Conservation (phyloP, 176 grass and related monocot species). For the Cocos nucifera region DNA sequence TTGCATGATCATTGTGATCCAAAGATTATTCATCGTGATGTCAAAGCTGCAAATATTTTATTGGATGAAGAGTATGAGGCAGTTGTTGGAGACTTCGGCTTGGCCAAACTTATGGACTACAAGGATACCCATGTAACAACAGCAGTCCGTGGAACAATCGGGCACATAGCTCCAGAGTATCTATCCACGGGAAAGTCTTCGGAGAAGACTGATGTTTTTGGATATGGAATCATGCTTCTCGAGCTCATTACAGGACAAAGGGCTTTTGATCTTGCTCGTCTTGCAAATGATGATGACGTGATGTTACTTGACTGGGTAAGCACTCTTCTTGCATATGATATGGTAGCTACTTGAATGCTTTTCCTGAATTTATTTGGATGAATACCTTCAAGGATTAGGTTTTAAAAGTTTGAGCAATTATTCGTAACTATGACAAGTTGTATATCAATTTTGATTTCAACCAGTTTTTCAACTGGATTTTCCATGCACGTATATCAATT, state of each 20-base stretch:
- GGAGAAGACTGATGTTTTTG: slow-evolving; percentile 90
- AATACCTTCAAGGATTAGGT: no score
- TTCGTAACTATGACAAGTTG: no score
- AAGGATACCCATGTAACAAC: slow-evolving; percentile 96
- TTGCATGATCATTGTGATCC: slow-evolving; percentile 84
- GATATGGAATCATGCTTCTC: slow-evolving; percentile 87
- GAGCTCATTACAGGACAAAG: slow-evolving; percentile 89
- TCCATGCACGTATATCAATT: no score
- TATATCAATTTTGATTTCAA: no score
- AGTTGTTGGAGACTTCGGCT: slow-evolving; percentile 81
- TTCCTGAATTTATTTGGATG: no score
- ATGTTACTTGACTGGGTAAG: slow-evolving; percentile 93
- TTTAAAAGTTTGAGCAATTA: no score
- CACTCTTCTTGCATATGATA: neutral
- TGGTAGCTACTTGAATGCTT: no score
- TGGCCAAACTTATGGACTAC: slow-evolving; percentile 88
- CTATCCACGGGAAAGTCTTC: slow-evolving; percentile 84
- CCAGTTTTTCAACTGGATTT: no score
- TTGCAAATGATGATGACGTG: slow-evolving; percentile 86
- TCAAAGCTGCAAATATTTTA: slow-evolving; percentile 85
- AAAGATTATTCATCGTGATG: slow-evolving; percentile 85
- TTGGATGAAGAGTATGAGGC: slow-evolving; percentile 81
- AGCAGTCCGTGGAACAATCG: slow-evolving; percentile 81
- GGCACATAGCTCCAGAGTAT: slow-evolving; percentile 88
- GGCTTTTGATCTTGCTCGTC: slow-evolving; percentile 83